Conservation (phyloP, 257 asterid species). For the Euphrasia confusa region DNA sequence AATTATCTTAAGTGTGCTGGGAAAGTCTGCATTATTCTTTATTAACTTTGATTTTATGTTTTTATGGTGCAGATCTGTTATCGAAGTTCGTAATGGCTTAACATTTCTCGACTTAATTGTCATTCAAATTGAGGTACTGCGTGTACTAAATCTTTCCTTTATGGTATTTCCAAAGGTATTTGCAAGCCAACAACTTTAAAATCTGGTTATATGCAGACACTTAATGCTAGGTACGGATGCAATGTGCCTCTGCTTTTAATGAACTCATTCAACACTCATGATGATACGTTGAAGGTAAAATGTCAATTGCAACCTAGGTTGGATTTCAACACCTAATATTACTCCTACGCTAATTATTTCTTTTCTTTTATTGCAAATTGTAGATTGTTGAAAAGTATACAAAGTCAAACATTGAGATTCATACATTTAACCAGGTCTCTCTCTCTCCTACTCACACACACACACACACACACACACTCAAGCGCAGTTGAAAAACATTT, state of each 20-base stretch:
- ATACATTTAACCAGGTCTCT: constrained; percentile 91
- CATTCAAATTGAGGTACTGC: constrained; percentile 86
- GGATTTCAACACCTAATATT: constrained; percentile 7
- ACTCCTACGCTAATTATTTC: constrained; percentile 24
- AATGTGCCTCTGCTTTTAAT: constrained; percentile 87
- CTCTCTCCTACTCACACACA: neutral
- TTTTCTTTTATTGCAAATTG: constrained; percentile 22
- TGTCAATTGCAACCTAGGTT: neutral
- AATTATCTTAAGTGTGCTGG: neutral
- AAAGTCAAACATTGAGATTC: constrained; percentile 72
- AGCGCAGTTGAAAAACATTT: neutral
- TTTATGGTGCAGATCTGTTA: constrained; percentile 70
- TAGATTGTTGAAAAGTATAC: constrained; percentile 87
- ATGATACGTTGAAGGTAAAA: constrained; percentile 85
- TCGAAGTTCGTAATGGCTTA: constrained; percentile 96
- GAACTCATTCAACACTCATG: constrained; percentile 99
- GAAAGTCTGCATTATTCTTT: neutral
- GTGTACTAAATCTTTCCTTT: constrained; percentile 6
- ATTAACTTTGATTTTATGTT: constrained; percentile 1
- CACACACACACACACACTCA: neutral
- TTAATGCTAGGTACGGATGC: constrained; percentile 83
- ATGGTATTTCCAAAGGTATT: constrained; percentile 18
- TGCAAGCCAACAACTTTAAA: constrained; percentile 22
- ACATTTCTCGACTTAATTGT: constrained; percentile 97
- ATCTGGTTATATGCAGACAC: constrained; percentile 51